Base-by-base conservation (phyloP, 805 yeast genomes). In the Myxozyma kluyveri region DNA sequence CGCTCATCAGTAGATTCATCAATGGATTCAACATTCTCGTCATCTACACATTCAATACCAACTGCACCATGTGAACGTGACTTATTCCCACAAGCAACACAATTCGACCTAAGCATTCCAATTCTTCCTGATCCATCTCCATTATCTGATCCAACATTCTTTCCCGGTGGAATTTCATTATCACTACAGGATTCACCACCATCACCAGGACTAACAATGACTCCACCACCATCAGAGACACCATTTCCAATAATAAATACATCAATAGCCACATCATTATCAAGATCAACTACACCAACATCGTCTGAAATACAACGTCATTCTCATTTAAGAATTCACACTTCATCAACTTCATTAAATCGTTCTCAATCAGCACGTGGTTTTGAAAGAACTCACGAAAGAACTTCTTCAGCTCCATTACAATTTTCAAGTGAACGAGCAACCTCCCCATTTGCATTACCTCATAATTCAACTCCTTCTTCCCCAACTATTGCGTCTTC, bases 91-190 rank as follows among this genome's bases (percentile, higher is more conserved):
- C 47, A 31, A 31, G 42, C 52, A 4, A 32, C 50, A 22, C 47
- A 22, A 26, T 31, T 54, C 31, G 58, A 54, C 41, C 43, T 47
- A 29, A 52, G 49, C 27, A 54, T 54, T 31, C 58, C 58, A 12
- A 50, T 54, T 40, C 43, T 54, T 6, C 58, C 58, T 18, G 58
- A 54, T 33, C 58, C 58, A 12, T 37, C 58, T 6, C 58, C 58
- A 10, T 12, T 54, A 18, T 32, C 54, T 18, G 58, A 50, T 17
- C 58, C 48, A 4, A 21, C 48, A 7, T 50, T 54, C 22, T 41
- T 42, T 29, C 5, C 43, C 5, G 47, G 22, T 19, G 4, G 17
- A 21, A 6, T 27, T 33, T 14, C n/a, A n/a, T 19, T 12, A 21
- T n/a, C 21, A 31, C 26, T 17, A n/a, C 24, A 21, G 29, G 17